Percentiles rank a stretch among this genome's conserved stretches.
Conservation (phyloP, 2,329 filamentous ascomycete species). For the Sporothrix globosa region DNA sequence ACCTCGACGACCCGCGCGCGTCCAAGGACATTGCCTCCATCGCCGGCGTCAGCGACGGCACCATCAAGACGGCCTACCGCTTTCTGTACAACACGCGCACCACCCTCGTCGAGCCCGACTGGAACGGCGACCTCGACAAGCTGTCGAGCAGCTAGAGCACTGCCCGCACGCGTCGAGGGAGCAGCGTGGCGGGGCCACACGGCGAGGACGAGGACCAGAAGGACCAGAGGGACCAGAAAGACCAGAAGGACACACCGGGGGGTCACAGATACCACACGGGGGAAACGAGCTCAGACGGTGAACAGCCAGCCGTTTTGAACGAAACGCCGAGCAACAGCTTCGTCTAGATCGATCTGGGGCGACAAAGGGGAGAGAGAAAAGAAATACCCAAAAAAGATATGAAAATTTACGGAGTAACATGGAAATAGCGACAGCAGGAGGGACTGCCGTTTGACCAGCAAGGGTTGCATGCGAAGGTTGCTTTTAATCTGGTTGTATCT, state of each 20-base stretch:
- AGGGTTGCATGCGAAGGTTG: background rate
- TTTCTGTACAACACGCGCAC: slow-evolving; percentile 76
- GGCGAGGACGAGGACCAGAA: background rate
- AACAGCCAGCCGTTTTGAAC: background rate
- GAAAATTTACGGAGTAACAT: background rate
- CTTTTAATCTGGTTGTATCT: background rate
- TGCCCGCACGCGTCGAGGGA: background rate
- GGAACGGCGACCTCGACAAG: slow-evolving; percentile 66
- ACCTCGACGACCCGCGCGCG: slow-evolving; percentile 76
- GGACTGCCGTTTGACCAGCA: background rate
- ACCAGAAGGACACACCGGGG: background rate
- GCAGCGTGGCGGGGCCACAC: background rate
- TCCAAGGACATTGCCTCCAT: slow-evolving; percentile 86
- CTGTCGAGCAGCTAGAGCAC: slow-evolving; percentile 61
- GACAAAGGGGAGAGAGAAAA: too few species aligned
- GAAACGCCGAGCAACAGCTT: background rate
- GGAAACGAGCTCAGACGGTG: background rate
- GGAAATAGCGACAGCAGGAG: background rate
- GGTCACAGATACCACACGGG: too few species aligned
- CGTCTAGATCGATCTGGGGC: background rate
- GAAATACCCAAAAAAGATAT: background rate
- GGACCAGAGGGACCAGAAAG: background rate
- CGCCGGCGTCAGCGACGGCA: slow-evolving; percentile 92
- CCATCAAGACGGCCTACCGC: slow-evolving; percentile 94
- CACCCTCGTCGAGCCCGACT: slow-evolving; percentile 52